Conservation (phyloP, 2,329 filamentous ascomycete genomes). For the Diplodia seriata region DNA sequence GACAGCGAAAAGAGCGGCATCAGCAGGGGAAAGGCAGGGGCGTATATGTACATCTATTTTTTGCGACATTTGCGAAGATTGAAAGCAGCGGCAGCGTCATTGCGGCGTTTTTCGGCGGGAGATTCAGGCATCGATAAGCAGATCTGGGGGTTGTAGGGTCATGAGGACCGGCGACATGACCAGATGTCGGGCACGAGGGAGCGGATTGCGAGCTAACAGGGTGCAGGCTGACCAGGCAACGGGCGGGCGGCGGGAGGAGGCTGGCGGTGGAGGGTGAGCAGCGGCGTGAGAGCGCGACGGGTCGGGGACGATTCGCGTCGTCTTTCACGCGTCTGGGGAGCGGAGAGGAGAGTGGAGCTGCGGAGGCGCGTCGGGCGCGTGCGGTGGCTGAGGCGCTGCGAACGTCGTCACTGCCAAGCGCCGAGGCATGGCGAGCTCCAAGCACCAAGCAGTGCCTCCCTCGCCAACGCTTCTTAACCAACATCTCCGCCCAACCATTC, state of each 20-base stretch:
- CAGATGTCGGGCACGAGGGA: conserved; percentile 14
- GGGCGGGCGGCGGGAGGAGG: not conserved
- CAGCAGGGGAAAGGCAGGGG: not conserved
- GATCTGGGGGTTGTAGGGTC: conserved; percentile 12
- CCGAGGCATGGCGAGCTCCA: conserved; percentile 13
- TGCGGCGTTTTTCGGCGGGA: conserved; percentile 6
- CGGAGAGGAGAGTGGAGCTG: not conserved
- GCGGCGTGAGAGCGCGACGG: conserved; percentile 19
- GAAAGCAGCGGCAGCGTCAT: conserved; percentile 7
- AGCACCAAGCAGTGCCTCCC: conserved; percentile 12
- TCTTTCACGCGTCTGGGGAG: not conserved
- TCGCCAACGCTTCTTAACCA: not conserved
- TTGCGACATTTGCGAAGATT: not conserved
- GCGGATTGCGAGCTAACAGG: conserved; percentile 5
- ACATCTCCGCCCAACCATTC: not conserved
- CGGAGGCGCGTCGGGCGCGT: not conserved
- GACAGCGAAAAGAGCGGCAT: not conserved
- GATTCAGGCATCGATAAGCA: conserved; percentile 2
- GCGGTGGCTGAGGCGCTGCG: conserved; percentile 4
- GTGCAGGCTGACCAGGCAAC: conserved; percentile 10
- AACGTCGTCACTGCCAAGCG: conserved; percentile 32
- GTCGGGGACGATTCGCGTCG: not conserved
- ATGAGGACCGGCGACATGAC: conserved; percentile 22
- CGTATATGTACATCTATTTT: conserved; percentile 24
- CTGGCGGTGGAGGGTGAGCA: not conserved